Base-by-base conservation (phyloP, 306 rosid genomes). In the Calophaca sinica region DNA sequence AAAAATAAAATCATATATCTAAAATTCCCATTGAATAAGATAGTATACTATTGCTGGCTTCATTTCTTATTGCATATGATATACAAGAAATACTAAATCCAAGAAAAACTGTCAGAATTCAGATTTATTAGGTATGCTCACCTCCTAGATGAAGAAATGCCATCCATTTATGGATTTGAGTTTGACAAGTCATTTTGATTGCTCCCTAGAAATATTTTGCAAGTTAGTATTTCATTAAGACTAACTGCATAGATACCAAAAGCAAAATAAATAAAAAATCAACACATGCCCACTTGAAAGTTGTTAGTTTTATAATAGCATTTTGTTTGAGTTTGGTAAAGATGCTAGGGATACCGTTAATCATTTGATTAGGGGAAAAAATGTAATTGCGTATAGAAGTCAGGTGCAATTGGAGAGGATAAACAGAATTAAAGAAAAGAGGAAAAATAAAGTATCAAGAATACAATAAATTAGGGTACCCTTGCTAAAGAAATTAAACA, bases 181-280 rank as follows among this genome's bases (percentile, higher is more conserved):
- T 82, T 87, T 79, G 78, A 35, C 62, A 63, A 52, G 29, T 86
- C 90, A 53, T 61, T 72, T 80, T 86, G 89, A 80, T 69, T 82
- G 83, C 74, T 86, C 68, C 91, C 98, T 91, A 68, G 51, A 78
- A 85, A 76, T 72, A 81, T 62, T 64, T 67, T 26, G 36, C 32
- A 62, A 60, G 62, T 74, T 41, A 41, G 79, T 52, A 73, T 67
- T 75, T 50, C 62, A 76, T 35, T 15, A 31, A 6, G 63, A 71
- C 44, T 79, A 81, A 50, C 58, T 48, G 15, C 53, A 58, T 13
- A 73, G 49, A 45, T 64, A 20, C 53, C 20, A 42, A 10, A 42
- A 42, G 70, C 36, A 64, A 64, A 28, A 9, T 42, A 9, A 64
- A 42, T 44, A 44, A 42, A 42, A 64, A 10, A 42, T 42, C 42